These are phyloP conservation scores for Chloranthus sessilifolius DNA, from an alignment of 164 flowering plant genomes.

Conservation along the genomic window DNA sequence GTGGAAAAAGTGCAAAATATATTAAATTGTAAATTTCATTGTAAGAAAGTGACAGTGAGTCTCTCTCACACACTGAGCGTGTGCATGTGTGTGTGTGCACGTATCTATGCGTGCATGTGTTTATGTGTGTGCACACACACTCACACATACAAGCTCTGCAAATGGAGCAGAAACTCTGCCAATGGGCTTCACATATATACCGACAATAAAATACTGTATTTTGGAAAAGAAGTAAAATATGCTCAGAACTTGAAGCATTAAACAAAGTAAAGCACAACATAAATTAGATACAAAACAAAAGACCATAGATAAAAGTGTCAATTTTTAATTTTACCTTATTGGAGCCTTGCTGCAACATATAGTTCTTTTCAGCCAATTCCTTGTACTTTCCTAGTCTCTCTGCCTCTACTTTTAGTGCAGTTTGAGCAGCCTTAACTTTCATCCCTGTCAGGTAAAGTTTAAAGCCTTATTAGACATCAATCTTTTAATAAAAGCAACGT, in stretches of 20 bases:
- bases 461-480: background rate
- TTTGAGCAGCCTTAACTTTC: constrained; percentile 41
- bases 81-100: no score
- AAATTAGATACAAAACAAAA: background rate
- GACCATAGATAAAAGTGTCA: no score
- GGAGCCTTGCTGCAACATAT: constrained; percentile 25
- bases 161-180: no score
- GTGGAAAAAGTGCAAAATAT: no score
- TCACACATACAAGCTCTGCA: no score
- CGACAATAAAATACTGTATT: background rate
- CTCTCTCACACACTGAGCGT: no score
- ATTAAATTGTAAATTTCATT: no score
- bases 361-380: constrained; percentile 36
- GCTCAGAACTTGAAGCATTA: background rate
- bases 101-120: no score
- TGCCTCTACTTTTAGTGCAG: constrained; percentile 51
- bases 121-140: no score
- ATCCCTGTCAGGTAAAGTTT: constrained; percentile 26
- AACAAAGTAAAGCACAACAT: background rate
- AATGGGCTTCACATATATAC: background rate
- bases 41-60: no score
- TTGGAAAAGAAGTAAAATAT: background rate
- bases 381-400: constrained; percentile 37
- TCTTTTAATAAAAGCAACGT: no score
- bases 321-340: constrained; percentile 61